Percentiles rank a stretch among this genome's conserved stretches.
Evolutionary conservation across 179 eudicot genomes (phyloP).

Genomic region (Beta lomatogona): DNA sequence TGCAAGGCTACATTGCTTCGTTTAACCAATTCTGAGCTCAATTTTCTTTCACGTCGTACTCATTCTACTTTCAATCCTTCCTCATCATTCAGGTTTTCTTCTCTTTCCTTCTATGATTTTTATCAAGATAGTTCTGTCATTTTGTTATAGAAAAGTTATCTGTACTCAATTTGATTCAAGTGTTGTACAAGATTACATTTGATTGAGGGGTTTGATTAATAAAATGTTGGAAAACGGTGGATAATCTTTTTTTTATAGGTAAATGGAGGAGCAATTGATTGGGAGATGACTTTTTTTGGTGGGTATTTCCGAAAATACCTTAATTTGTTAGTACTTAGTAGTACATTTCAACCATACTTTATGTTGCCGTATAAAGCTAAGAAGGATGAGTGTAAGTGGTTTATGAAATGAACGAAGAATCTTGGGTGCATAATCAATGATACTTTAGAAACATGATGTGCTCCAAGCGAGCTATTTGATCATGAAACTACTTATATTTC

Average conservation of each 20-base stretch:
- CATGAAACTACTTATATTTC: background rate
- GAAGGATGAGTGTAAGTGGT: background rate
- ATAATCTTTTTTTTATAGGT: too few species aligned
- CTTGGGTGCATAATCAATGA: background rate
- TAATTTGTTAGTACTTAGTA: background rate
- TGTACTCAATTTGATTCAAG: too few species aligned
- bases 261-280: background rate
- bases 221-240: background rate
- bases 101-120: background rate
- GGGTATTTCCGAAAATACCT: background rate
- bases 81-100: conserved; percentile 45
- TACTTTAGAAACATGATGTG: background rate
- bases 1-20: conserved; percentile 61
- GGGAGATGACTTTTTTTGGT: background rate
- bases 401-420: background rate
- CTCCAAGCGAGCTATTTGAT: background rate
- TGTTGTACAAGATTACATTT: background rate
- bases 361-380: background rate
- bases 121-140: background rate
- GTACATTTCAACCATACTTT: background rate
- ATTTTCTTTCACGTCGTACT: conserved; percentile 60
- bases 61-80: conserved; percentile 21
- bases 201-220: background rate
- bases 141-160: background rate
- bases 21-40: conserved; percentile 63